These are phyloP conservation scores for Lentinus brumalis DNA, from an alignment of 768 basidiomycete species.

Conservation along the genomic window DNA sequence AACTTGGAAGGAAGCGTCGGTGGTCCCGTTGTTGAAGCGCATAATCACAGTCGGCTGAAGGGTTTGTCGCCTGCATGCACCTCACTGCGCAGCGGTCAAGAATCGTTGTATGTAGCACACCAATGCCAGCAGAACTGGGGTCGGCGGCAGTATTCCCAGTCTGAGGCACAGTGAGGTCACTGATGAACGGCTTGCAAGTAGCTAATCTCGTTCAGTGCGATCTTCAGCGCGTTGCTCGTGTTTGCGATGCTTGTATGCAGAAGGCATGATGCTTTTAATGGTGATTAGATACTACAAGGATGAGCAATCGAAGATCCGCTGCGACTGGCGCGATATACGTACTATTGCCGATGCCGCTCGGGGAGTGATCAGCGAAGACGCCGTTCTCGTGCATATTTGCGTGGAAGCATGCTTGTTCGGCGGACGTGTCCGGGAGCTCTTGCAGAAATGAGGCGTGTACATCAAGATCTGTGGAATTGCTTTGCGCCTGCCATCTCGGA, in stretches of 20 bases:
- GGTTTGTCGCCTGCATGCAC: slow-evolving; percentile 17
- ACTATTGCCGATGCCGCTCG: slow-evolving; percentile 39
- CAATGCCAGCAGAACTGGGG: slow-evolving; percentile 58
- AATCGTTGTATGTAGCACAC: slow-evolving; percentile 32
- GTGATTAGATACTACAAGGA: slow-evolving; percentile 48
- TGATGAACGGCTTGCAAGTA: slow-evolving; percentile 73
- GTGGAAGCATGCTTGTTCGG: slow-evolving; percentile 33
- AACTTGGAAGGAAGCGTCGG: slow-evolving; percentile 50
- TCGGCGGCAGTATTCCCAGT: slow-evolving; percentile 53
- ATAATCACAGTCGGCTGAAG: slow-evolving; percentile 54
- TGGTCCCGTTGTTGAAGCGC: slow-evolving; percentile 70
- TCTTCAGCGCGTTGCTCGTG: slow-evolving; percentile 50
- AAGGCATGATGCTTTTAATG: slow-evolving; percentile 62
- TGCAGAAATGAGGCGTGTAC: slow-evolving; percentile 36
- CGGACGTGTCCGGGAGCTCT: slow-evolving; percentile 26
- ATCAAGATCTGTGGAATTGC: slow-evolving; percentile 33
- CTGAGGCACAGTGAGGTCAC: slow-evolving; percentile 65
- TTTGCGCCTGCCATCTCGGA: not conserved
- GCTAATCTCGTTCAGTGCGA: slow-evolving; percentile 59
- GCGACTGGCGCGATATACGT: not conserved
- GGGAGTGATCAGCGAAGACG: slow-evolving; percentile 35
- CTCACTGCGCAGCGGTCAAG: not conserved
- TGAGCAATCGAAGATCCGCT: not conserved
- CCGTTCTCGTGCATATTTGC: slow-evolving; percentile 45
- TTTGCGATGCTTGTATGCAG: slow-evolving; percentile 54